These are phyloP conservation scores for Penicillium oxalicum DNA, from an alignment of 2,329 filamentous ascomycete genomes.

Conservation along the genomic window DNA sequence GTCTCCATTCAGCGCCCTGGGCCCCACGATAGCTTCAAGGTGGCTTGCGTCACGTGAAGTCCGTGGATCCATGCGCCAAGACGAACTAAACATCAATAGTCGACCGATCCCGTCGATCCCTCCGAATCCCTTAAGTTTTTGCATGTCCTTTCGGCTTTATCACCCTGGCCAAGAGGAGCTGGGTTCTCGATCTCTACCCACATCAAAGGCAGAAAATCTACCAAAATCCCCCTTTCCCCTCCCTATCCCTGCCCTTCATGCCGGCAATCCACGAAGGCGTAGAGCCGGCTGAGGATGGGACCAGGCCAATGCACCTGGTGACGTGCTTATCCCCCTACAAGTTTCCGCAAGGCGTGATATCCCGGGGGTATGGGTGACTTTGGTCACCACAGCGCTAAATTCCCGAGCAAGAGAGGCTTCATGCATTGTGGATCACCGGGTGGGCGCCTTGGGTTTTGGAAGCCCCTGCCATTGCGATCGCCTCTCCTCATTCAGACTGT, in stretches of 20 bases:
- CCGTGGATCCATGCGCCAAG: slow-evolving; percentile 28
- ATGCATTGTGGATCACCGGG: slow-evolving; percentile 21
- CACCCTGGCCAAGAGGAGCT: no score
- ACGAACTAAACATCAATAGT: slow-evolving; percentile 36
- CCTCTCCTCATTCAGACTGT: not conserved
- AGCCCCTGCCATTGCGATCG: not conserved
- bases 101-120: slow-evolving; percentile 35
- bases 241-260: no score
- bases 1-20: no score
- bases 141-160: no score
- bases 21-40: not conserved
- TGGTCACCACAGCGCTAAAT: slow-evolving; percentile 18
- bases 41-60: slow-evolving; percentile 6
- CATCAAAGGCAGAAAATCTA: no score
- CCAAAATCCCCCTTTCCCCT: no score
- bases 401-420: slow-evolving; percentile 14
- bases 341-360: no score
- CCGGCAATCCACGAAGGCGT: no score
- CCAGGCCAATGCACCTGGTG: no score
- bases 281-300: no score
- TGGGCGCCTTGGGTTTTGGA: not conserved
- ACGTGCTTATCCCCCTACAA: not conserved
- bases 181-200: no score
- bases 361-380: not conserved
- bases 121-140: slow-evolving; percentile 26